phyloP scores from a whole-genome alignment of 2,329 filamentous ascomycete genomes.

The Metarhizium rileyi region DNA sequence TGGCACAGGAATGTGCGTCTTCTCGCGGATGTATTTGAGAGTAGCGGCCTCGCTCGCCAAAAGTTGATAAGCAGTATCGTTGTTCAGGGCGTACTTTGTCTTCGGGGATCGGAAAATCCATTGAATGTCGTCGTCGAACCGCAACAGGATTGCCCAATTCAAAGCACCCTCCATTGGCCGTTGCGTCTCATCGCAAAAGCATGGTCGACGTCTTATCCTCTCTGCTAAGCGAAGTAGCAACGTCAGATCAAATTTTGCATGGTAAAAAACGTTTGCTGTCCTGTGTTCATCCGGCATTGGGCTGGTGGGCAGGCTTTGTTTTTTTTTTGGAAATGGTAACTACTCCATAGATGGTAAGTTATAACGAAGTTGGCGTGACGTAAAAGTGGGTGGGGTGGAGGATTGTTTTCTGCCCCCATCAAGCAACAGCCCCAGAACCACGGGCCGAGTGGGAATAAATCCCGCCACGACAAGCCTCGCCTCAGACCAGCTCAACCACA shows the following conservation, averaged over 20 bases:
- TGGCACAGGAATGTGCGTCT: slow-evolving; percentile 22
- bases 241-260: background rate
- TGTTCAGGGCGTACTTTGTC: slow-evolving; percentile 10
- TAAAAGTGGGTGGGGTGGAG: too few species aligned
- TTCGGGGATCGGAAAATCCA: slow-evolving; percentile 21
- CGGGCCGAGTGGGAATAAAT: too few species aligned
- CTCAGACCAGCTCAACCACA: too few species aligned
- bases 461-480: too few species aligned
- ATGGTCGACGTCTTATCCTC: slow-evolving; percentile 1
- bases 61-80: slow-evolving; percentile 13
- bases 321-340: too few species aligned
- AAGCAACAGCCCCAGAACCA: too few species aligned
- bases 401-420: too few species aligned
- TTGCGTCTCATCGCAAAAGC: slow-evolving; percentile 11
- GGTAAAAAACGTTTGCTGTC: background rate
- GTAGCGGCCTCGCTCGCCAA: slow-evolving; percentile 22
- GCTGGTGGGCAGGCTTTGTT: too few species aligned
- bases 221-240: background rate
- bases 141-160: slow-evolving; percentile 20
- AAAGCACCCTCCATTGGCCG: slow-evolving; percentile 17
- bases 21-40: slow-evolving; percentile 18
- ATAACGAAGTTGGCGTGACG: too few species aligned
- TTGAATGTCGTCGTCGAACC: slow-evolving; percentile 19
- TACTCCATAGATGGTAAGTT: too few species aligned
- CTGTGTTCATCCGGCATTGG: background rate